Evolutionary conservation across 176 grass and related monocot genomes (phyloP), one percentile per base, ranked within the genome.

Genomic region (Themeda triandra): DNA sequence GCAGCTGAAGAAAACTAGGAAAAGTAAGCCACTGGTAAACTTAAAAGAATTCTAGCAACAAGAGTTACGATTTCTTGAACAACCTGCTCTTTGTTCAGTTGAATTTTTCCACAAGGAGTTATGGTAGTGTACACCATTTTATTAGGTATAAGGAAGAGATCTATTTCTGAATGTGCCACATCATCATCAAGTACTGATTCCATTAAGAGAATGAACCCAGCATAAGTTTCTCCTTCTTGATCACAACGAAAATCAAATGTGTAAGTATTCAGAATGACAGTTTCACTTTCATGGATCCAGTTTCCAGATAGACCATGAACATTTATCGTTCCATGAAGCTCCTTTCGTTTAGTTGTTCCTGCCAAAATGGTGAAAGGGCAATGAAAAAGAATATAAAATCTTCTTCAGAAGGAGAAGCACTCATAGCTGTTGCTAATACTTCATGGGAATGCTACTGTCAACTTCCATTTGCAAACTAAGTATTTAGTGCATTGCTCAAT

Each of bases 321-420:
- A 63, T 66, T 75, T 37, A 78, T 88, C 59, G 79, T 95, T 76
- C 91, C 87, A 64, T 98, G 91, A 69, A 98, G 84, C 82, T 98
- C 95, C 83, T 98, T 98, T 66, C 87, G 87, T 87, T 91, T 98
- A 56, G 91, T 98, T 56, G 95, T 95, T 88, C 95, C 95, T 98
- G 80, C 14, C 14, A 56, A 83, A 82, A 83, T 82, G 53, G 15
- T 36, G 29, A 78, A 86, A 65, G 7, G 31, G 27, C 12, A 66
- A 59, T 58, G 53, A 17, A 51, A 79, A 84, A 83, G 35, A 28
- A 27, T 28, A 36, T 24, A 53, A 49, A 21, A 78, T 39, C 41
- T 76, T 69, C 30, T 80, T 60, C 63, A 49, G 31, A 10, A 69
- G 54, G 39, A 81, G 70, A 85, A 80, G 46, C 24, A 35, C 23